Evolutionary conservation across 2,329 filamentous ascomycete genomes (phyloP).

Genomic region (Juglanconis juglandina): DNA sequence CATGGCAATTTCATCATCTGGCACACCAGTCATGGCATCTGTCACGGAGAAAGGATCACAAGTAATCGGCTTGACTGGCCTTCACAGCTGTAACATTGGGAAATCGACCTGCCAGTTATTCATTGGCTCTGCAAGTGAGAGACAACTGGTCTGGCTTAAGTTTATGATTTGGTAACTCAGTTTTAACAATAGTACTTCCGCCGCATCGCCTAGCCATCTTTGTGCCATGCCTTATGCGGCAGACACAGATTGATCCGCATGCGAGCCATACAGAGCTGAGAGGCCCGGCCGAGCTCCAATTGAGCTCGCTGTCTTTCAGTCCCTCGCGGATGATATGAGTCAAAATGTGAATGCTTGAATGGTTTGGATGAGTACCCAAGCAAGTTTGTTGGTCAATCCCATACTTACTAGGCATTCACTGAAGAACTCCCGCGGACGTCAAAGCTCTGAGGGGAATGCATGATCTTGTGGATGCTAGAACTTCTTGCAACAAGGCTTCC

Average conservation of each 20-base stretch:
- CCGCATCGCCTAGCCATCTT: constrained; percentile 3
- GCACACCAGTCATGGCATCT: constrained; percentile 31
- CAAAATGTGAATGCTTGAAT: constrained; percentile 10
- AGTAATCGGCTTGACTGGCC: constrained; percentile 16
- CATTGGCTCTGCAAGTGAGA: background rate
- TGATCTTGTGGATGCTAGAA: constrained; percentile 3
- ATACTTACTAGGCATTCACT: background rate
- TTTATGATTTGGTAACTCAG: constrained; percentile 9
- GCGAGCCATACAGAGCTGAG: constrained; percentile 1
- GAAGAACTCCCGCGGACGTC: background rate
- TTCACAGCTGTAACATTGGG: background rate
- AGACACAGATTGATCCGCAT: constrained; percentile 3
- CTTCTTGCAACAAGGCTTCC: background rate
- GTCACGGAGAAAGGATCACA: constrained; percentile 43
- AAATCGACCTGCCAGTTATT: background rate
- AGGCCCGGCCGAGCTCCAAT: background rate
- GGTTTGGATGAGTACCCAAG: background rate
- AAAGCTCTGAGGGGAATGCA: background rate
- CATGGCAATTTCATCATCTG: constrained; percentile 1
- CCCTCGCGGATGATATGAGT: constrained; percentile 7
- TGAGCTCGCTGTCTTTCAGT: background rate
- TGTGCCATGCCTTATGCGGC: background rate
- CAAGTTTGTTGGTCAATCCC: background rate
- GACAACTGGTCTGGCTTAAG: background rate
- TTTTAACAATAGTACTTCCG: constrained; percentile 4